phyloP scores from a whole-genome alignment of 2,329 filamentous ascomycete species.

The Byssoonygena ceratinophila region DNA sequence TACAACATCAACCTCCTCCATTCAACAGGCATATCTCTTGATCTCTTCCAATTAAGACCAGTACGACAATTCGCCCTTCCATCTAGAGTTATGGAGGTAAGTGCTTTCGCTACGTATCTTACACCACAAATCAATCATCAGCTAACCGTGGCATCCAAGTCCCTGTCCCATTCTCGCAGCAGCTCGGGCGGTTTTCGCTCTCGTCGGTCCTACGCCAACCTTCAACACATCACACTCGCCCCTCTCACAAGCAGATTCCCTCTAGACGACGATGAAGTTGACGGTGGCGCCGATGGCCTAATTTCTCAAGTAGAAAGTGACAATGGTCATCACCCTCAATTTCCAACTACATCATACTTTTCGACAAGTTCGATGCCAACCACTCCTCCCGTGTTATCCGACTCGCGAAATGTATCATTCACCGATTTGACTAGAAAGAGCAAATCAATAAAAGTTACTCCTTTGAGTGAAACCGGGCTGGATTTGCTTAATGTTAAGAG shows the following conservation, averaged over 20 bases:
- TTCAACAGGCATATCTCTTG: neutral
- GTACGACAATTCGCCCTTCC: neutral
- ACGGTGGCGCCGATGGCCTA: too few species aligned
- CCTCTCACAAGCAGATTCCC: slow-evolving; percentile 48
- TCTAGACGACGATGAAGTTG: slow-evolving; percentile 40
- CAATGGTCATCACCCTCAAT: slow-evolving; percentile 24
- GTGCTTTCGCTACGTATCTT: neutral
- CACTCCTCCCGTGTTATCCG: slow-evolving; percentile 35
- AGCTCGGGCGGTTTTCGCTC: slow-evolving; percentile 28
- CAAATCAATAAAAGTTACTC: slow-evolving; percentile 28
- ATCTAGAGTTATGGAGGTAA: slow-evolving; percentile 8
- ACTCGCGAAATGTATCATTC: slow-evolving; percentile 33
- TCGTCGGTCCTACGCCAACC: slow-evolving; percentile 49
- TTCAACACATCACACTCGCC: slow-evolving; percentile 51
- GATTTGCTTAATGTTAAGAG: slow-evolving; percentile 21
- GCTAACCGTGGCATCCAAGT: slow-evolving; percentile 2
- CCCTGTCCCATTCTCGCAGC: slow-evolving; percentile 19
- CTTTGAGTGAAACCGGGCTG: slow-evolving; percentile 30
- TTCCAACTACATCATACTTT: slow-evolving; percentile 29
- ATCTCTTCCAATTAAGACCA: neutral
- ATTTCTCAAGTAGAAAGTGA: slow-evolving; percentile 18
- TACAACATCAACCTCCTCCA: neutral
- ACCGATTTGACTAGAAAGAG: slow-evolving; percentile 25
- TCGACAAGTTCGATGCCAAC: slow-evolving; percentile 34
- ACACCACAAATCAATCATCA: neutral